Evolutionary conservation across 371 early-diverging fungal species (phyloP).

Genomic region (Lichtheimia ornata): DNA sequence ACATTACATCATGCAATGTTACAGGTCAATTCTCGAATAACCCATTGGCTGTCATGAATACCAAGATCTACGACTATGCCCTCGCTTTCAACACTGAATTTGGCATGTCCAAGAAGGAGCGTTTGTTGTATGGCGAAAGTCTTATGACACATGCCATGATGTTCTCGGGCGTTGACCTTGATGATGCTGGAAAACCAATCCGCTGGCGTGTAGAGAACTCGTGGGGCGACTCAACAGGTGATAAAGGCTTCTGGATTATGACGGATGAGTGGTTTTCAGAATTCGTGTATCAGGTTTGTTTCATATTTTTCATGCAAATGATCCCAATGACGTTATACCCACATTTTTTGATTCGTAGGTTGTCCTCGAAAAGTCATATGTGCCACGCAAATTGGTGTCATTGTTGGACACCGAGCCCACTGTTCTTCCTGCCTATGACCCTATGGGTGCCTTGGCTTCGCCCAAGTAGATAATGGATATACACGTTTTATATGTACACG

Average conservation of each 20-base stretch:
- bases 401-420: slow-evolving; percentile 65
- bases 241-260: slow-evolving; percentile 80
- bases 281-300: slow-evolving; percentile 71
- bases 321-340: not conserved
- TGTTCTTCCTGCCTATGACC: slow-evolving; percentile 78
- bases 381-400: slow-evolving; percentile 59
- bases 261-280: slow-evolving; percentile 81
- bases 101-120: slow-evolving; percentile 68
- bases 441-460: slow-evolving; percentile 64
- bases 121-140: slow-evolving; percentile 75
- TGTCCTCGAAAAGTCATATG: slow-evolving; percentile 67
- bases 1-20: not conserved
- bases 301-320: not conserved
- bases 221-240: slow-evolving; percentile 73
- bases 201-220: slow-evolving; percentile 86
- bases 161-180: slow-evolving; percentile 80
- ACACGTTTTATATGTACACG: too few species aligned
- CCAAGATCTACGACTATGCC: slow-evolving; percentile 66
- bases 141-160: slow-evolving; percentile 86
- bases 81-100: slow-evolving; percentile 69
- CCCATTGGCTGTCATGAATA: slow-evolving; percentile 67
- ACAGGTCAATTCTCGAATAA: slow-evolving; percentile 42
- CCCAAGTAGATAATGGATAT: not conserved
- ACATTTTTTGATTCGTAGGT: slow-evolving; percentile 31
- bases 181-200: slow-evolving; percentile 57